Conservation (phyloP, 208 protist species). For the Kentomonas sorsogonicus region DNA sequence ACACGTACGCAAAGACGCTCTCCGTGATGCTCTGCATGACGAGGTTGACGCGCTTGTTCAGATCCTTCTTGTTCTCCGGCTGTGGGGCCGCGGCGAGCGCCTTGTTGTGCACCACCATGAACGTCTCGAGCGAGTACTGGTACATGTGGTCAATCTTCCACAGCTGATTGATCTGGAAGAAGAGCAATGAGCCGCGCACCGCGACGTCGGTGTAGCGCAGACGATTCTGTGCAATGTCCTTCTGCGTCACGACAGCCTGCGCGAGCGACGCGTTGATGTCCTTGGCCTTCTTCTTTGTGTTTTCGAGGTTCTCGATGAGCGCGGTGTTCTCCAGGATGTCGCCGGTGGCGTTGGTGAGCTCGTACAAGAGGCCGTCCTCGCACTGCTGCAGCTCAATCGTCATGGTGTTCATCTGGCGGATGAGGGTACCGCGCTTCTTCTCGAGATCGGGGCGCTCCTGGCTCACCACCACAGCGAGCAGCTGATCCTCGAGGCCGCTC, state of each 20-base stretch:
- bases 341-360: slow-evolving; percentile 92
- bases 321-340: slow-evolving; percentile 96
- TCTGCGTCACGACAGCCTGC: slow-evolving; percentile 91
- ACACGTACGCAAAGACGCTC: slow-evolving; percentile 93
- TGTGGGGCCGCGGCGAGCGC: slow-evolving; percentile 86
- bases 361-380: slow-evolving; percentile 95
- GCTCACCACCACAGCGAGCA: slow-evolving; percentile 97
- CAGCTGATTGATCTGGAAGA: slow-evolving; percentile 97
- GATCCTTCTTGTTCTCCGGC: slow-evolving; percentile 90
- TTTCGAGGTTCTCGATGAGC: slow-evolving; percentile 96
- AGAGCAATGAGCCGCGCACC: slow-evolving; percentile 93
- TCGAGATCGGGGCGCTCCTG: slow-evolving; percentile 97
- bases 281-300: slow-evolving; percentile 94
- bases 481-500: slow-evolving; percentile 97
- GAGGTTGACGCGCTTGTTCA: slow-evolving; percentile 87
- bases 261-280: slow-evolving; percentile 95
- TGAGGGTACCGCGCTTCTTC: slow-evolving; percentile 91
- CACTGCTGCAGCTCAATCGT: slow-evolving; percentile 97
- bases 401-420: slow-evolving; percentile 97
- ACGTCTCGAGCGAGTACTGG: slow-evolving; percentile 97
- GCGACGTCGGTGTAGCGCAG: slow-evolving; percentile 95
- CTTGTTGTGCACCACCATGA: slow-evolving; percentile 97
- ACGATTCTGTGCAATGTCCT: slow-evolving; percentile 93
- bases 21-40: slow-evolving; percentile 94
- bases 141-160: slow-evolving; percentile 98